phyloP scores from a whole-genome alignment of 805 yeast genomes.

The Starmerella etchellsii region DNA sequence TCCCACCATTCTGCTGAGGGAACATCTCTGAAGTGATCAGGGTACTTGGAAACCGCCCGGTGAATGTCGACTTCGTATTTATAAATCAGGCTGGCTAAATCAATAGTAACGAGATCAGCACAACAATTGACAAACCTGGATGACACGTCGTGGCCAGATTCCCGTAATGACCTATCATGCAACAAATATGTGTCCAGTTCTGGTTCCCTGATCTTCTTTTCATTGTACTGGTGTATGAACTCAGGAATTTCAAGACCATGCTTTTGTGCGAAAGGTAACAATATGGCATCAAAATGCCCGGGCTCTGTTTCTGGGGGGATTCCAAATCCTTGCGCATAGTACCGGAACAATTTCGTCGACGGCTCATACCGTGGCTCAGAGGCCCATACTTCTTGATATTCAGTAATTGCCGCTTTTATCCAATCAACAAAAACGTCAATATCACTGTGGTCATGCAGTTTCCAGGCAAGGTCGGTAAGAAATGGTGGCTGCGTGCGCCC shows the following conservation, averaged over 20 bases:
- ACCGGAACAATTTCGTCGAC: conserved; percentile 69
- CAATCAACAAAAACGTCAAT: conserved; percentile 50
- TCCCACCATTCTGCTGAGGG: conserved; percentile 51
- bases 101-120: conserved; percentile 82
- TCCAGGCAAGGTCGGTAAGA: conserved; percentile 78
- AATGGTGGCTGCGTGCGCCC: conserved; percentile 96
- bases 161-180: conserved; percentile 91
- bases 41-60: conserved; percentile 42
- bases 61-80: conserved; percentile 86
- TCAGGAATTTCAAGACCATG: conserved; percentile 44
- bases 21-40: conserved; percentile 32
- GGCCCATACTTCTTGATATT: conserved; percentile 73
- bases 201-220: conserved; percentile 55
- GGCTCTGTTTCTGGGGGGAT: conserved; percentile 95
- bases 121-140: conserved; percentile 82
- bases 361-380: conserved; percentile 58
- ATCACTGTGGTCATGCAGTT: conserved; percentile 34
- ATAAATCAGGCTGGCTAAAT: conserved; percentile 70
- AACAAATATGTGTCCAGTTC: conserved; percentile 75
- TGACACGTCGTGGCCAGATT: conserved; percentile 91
- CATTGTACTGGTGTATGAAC: conserved; percentile 58
- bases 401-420: conserved; percentile 67
- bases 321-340: conserved; percentile 84
- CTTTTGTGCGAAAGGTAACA: conserved; percentile 56
- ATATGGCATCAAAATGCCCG: conserved; percentile 64